Conservation (phyloP, 768 basidiomycete genomes). For the Coprinellus micaceus region DNA sequence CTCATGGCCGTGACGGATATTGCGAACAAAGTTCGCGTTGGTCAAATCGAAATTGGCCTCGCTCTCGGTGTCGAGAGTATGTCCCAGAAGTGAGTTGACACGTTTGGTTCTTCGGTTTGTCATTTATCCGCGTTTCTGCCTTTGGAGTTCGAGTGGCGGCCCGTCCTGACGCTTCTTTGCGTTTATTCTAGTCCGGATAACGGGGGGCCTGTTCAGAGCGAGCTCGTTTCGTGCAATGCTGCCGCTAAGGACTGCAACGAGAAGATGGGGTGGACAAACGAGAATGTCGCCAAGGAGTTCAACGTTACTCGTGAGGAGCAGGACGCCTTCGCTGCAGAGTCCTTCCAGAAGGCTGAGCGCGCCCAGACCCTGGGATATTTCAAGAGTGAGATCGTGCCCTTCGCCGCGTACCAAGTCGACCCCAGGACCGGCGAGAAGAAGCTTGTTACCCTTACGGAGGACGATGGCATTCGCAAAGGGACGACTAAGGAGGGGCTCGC, state of each 20-base stretch:
- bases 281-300: slow-evolving; percentile 79
- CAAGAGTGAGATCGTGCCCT: slow-evolving; percentile 68
- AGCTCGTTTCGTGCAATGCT: slow-evolving; percentile 51
- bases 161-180: slow-evolving; percentile 1
- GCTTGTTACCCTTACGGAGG: slow-evolving; percentile 55
- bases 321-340: slow-evolving; percentile 69
- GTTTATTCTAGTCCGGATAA: slow-evolving; percentile 63
- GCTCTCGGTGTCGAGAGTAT: slow-evolving; percentile 87
- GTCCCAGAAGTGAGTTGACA: slow-evolving; percentile 64
- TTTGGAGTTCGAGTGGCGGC: not conserved
- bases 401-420: slow-evolving; percentile 62
- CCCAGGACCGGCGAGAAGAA: slow-evolving; percentile 48
- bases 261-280: slow-evolving; percentile 89
- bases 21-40: slow-evolving; percentile 68
- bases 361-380: slow-evolving; percentile 70
- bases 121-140: not conserved
- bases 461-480: slow-evolving; percentile 76
- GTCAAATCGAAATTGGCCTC: slow-evolving; percentile 79
- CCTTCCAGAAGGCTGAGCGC: slow-evolving; percentile 74
- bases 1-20: slow-evolving; percentile 81
- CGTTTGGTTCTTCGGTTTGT: not conserved
- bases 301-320: slow-evolving; percentile 69
- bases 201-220: slow-evolving; percentile 58
- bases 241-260: slow-evolving; percentile 58
- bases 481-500: slow-evolving; percentile 62